Evolutionary conservation across 163 green algal species (phyloP), one percentile per base, ranked within the genome.

Genomic region (Prototheca wickerhamii): DNA sequence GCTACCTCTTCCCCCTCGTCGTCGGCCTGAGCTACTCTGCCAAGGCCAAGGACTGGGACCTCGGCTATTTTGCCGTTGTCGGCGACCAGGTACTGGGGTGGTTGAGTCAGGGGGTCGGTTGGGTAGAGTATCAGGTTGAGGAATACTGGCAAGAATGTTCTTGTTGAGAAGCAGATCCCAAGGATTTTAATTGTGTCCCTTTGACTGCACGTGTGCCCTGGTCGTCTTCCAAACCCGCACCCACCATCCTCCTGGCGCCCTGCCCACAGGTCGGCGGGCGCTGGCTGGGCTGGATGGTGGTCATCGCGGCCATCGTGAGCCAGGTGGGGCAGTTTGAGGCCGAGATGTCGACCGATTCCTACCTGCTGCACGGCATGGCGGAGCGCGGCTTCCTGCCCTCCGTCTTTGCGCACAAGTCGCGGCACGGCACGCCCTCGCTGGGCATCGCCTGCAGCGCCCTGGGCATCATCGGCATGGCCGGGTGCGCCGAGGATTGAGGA

Each of bases 311-410:
- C 0, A 89, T 84, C 4, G 77, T 90, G 58, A 89, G 76, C 52
- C 90, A 93, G 74, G 73, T 91, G 28, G 85, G 76, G 31, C 81
- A 87, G 67, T 92, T 92, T 65, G 71, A 86, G 60, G 90, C 92
- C 0, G 92, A 98, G 77, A 98, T 98, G 91, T 87, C 77, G 55
- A 90, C 70, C 21, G 92, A 98, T 76, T 82, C 73, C 30, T 98
- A 92, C 76, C 90, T 96, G 76, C 80, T 97, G 26, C 79, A 91
- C 66, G 92, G 92, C 70, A 98, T 98, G 92, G 89, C 90, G 0
- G 90, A 98, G 79, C 78, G 91, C 6, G 92, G 92, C n/a, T 94
- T 97, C 77, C 77, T 98, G 49, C 92, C 92, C 2, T 46, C 82
- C 57, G 46, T 79, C 17, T 85, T 98, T 21, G 87, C 80, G 1